Conservation (phyloP, 1,139 yeast species). For the Nakaseomyces sp. region DNA sequence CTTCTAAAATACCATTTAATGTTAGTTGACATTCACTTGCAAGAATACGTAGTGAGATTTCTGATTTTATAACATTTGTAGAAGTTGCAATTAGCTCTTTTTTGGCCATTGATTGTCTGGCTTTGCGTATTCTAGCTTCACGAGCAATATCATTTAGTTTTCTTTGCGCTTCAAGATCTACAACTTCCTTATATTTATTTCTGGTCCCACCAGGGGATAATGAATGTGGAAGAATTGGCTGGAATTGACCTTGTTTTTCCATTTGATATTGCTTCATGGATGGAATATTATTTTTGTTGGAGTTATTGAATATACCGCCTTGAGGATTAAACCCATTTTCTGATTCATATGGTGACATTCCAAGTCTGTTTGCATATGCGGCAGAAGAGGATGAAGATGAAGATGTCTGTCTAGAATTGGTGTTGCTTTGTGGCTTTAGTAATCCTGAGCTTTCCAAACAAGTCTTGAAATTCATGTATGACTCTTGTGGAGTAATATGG, state of each 20-base stretch:
- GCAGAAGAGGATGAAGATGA: neutral
- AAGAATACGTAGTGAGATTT: constrained; percentile 34
- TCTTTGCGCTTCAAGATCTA: constrained; percentile 30
- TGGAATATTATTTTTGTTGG: constrained; percentile 9
- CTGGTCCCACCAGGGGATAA: constrained; percentile 89
- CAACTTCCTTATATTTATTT: constrained; percentile 72
- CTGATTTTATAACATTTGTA: constrained; percentile 28
- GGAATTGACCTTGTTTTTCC: constrained; percentile 10
- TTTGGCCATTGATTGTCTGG: constrained; percentile 29
- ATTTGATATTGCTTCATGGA: constrained; percentile 8
- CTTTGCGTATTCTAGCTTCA: constrained; percentile 30
- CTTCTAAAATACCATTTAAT: constrained; percentile 36
- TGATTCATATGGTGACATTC: constrained; percentile 28
- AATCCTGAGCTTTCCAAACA: constrained; percentile 61
- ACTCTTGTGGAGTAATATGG: constrained; percentile 45
- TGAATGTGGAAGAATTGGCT: constrained; percentile 69
- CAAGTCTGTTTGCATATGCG: constrained; percentile 17
- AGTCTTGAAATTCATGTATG: constrained; percentile 59
- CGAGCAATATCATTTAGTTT: constrained; percentile 30
- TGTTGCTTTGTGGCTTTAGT: constrained; percentile 33
- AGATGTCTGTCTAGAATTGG: neutral
- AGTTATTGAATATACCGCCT: constrained; percentile 30
- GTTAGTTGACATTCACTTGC: constrained; percentile 39
- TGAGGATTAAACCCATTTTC: neutral
- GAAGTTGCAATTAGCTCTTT: constrained; percentile 29